A percentile compares a stretch with the other conserved stretches of the same genome.
Evolutionary conservation across 331 rosid species (phyloP).

Genomic region (Ulmus americana): DNA sequence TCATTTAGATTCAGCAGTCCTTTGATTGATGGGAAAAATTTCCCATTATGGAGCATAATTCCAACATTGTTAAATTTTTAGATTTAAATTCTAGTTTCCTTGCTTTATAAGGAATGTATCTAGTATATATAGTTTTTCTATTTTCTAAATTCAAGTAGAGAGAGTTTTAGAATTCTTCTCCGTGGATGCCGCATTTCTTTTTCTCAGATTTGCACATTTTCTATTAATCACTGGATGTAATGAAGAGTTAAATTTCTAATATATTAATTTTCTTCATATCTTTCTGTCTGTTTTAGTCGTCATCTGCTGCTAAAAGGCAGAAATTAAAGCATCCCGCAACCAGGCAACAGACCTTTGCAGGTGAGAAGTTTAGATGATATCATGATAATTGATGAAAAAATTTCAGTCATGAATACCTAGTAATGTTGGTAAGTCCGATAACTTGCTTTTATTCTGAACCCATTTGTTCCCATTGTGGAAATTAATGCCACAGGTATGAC

Average conservation of each 20-base stretch:
- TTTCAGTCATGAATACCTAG: constrained; percentile 13
- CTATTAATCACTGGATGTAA: neutral
- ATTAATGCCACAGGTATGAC: constrained; percentile 38
- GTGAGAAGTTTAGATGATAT: constrained; percentile 38
- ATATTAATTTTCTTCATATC: constrained; percentile 13
- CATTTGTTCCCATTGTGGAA: constrained; percentile 11
- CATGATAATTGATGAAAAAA: neutral
- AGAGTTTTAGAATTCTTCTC: too few relatives aligned
- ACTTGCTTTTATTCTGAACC: constrained; percentile 16
- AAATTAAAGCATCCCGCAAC: constrained; percentile 41
- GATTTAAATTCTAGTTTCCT: too few relatives aligned
- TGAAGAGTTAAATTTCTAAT: constrained; percentile 9
- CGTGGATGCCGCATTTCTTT: too few relatives aligned
- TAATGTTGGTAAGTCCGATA: constrained; percentile 15
- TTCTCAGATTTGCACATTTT: neutral
- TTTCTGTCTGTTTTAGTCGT: constrained; percentile 41
- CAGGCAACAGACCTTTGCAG: constrained; percentile 34
- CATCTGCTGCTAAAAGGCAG: constrained; percentile 51
- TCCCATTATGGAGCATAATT: too few relatives aligned
- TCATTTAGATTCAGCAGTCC: too few relatives aligned
- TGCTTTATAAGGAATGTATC: too few relatives aligned
- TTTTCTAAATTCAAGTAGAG: too few relatives aligned
- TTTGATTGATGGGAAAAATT: too few relatives aligned
- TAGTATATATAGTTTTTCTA: too few relatives aligned
- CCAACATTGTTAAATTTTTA: too few relatives aligned